These are phyloP conservation scores for Xylaria sp. DNA, from an alignment of 2,329 filamentous ascomycete species.

Conservation along the genomic window DNA sequence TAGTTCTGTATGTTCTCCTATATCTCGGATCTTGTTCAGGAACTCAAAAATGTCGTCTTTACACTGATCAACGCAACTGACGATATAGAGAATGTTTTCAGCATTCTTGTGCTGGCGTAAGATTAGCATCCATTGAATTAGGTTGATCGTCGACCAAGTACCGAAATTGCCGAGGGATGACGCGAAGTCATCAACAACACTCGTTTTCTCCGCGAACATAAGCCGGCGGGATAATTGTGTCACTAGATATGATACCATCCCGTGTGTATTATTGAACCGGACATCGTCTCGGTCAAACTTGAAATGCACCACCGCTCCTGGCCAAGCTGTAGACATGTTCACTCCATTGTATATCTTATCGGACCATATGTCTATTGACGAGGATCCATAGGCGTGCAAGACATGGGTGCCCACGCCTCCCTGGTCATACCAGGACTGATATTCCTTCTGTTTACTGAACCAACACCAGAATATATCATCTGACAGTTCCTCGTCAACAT, in stretches of 20 bases:
- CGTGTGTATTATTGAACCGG: neutral
- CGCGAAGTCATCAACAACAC: neutral
- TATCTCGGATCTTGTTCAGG: neutral
- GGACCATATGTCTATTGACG: neutral
- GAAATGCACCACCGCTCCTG: neutral
- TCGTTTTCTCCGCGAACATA: neutral
- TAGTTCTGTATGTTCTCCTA: neutral
- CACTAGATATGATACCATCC: slow-evolving; percentile 1
- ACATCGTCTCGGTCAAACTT: neutral
- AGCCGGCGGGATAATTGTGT: neutral
- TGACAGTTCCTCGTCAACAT: neutral
- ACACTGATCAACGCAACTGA: slow-evolving; percentile 2
- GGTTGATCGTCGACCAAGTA: neutral
- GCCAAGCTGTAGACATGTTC: neutral
- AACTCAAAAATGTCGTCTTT: neutral
- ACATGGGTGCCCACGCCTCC: neutral
- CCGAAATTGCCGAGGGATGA: neutral
- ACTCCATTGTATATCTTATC: neutral
- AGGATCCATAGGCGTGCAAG: neutral
- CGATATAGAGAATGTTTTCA: neutral
- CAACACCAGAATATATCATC: neutral
- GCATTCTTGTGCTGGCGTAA: neutral
- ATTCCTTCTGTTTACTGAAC: neutral
- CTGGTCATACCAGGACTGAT: neutral
- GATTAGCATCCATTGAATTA: neutral